Evolutionary conservation across 2,329 filamentous ascomycete genomes (phyloP), one percentile per base, ranked within the genome.

Genomic region (Chaetomium sp.): DNA sequence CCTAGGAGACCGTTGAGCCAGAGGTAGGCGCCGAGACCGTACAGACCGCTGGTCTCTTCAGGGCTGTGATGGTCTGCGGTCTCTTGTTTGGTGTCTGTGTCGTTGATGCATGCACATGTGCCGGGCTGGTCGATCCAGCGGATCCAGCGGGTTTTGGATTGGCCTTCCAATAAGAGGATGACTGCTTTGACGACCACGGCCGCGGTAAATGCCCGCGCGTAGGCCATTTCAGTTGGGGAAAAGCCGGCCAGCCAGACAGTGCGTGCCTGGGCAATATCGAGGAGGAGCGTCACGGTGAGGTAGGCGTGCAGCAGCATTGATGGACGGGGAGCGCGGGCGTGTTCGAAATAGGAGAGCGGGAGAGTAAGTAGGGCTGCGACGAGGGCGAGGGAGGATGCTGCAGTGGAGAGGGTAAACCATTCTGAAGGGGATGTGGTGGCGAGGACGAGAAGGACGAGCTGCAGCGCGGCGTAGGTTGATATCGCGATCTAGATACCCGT

Each of bases 261-360:
- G 7, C 78, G 68, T 0, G 67, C 65, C 55, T 74, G 73, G 0
- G 70, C 69, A 2, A 70, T 62, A 40, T 80, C 78, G 32, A 79
- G 68, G 1, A 79, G 61, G 0, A 76, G 59, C 1, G 73, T 74
- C 3, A 77, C 40, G 8, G 72, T 59, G 3, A 79, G 57, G 49
- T 74, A 79, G 9, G 63, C 57, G 12, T 64, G 70, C 10, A 80
- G 62, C 2, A 79, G 52, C 0, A 72, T 64, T 0, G 76, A 79
- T 0, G 76, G 76, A 1, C 73, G 66, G 0, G 66, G 66, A 1
- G 72, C 66, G 11, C 65, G 64, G 4, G 55, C 44, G 49, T 71
- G 69, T 60, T 71, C 49, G 2, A 67, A 45, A 6, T 70, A 63
- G 1, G 68, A 68, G 12, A 75, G 58, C 0, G 62, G 59, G 1